phyloP scores from a whole-genome alignment of 768 basidiomycete genomes.

The Lentinula aciculospora region DNA sequence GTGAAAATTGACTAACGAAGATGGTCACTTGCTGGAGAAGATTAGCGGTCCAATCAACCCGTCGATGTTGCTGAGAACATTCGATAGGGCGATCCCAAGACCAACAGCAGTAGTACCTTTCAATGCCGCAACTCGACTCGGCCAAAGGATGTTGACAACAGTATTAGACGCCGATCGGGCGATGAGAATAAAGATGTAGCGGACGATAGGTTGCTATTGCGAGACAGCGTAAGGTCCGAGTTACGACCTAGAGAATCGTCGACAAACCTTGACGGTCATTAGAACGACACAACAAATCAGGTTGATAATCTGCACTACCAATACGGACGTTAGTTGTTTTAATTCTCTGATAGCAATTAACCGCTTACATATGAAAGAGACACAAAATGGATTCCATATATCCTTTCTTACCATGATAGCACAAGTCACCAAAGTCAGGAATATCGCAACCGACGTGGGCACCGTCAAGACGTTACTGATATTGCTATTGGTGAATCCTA shows the following conservation, averaged over 20 bases:
- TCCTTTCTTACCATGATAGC: not conserved
- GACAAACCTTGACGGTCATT: slow-evolving; percentile 3
- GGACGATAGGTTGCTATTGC: not conserved
- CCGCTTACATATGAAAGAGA: not conserved
- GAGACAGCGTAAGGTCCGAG: not conserved
- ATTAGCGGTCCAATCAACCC: slow-evolving; percentile 1
- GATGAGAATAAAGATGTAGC: slow-evolving; percentile 3
- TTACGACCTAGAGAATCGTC: not conserved
- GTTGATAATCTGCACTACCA: not conserved
- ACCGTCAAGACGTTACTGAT: slow-evolving; percentile 2
- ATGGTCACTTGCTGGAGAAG: not conserved
- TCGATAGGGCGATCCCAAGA: not conserved
- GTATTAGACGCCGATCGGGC: slow-evolving; percentile 1
- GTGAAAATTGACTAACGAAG: not conserved
- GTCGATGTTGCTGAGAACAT: slow-evolving; percentile 1
- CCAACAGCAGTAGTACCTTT: slow-evolving; percentile 4
- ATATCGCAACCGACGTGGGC: slow-evolving; percentile 1
- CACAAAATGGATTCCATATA: slow-evolving; percentile 3
- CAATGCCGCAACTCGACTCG: slow-evolving; percentile 1
- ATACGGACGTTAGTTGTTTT: not conserved
- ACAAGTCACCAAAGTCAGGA: not conserved
- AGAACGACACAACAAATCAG: slow-evolving; percentile 2
- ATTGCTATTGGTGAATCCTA: slow-evolving; percentile 3
- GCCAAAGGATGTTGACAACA: slow-evolving; percentile 3
- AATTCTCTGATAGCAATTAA: not conserved